Evolutionary conservation across 2,329 filamentous ascomycete species (phyloP).

Genomic region (Zasmidium cellare): DNA sequence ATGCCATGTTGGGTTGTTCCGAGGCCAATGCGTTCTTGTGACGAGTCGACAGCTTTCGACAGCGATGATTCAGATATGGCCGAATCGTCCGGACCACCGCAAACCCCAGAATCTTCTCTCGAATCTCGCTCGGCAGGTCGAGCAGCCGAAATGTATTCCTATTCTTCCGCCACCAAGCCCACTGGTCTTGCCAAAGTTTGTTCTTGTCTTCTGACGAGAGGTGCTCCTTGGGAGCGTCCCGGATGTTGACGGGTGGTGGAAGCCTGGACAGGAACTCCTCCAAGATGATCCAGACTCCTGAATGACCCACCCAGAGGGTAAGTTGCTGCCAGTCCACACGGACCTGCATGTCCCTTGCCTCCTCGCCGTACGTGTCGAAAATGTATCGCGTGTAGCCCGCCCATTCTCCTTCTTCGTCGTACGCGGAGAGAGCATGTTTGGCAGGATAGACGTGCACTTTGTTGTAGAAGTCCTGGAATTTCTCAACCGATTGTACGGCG

Average conservation of each 20-base stretch:
- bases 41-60: background rate
- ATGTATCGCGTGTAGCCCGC: background rate
- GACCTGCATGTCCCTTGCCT: background rate
- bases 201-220: background rate
- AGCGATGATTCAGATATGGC: slow-evolving; percentile 10
- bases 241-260: background rate
- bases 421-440: background rate
- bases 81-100: slow-evolving; percentile 10
- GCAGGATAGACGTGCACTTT: background rate
- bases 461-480: background rate
- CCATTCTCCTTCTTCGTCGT: background rate
- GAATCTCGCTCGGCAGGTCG: slow-evolving; percentile 26
- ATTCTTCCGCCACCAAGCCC: slow-evolving; percentile 13
- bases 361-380: background rate
- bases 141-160: slow-evolving; percentile 14
- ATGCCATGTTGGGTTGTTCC: background rate
- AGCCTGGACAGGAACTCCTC: background rate
- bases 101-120: slow-evolving; percentile 22
- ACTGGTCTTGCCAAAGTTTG: slow-evolving; percentile 7
- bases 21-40: background rate
- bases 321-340: background rate
- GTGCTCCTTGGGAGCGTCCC: background rate
- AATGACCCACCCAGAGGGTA: background rate
- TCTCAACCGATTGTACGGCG: background rate
- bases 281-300: background rate